These are phyloP conservation scores for Linanthus parryae DNA, from an alignment of 148 eudicot genomes.

Conservation along the genomic window DNA sequence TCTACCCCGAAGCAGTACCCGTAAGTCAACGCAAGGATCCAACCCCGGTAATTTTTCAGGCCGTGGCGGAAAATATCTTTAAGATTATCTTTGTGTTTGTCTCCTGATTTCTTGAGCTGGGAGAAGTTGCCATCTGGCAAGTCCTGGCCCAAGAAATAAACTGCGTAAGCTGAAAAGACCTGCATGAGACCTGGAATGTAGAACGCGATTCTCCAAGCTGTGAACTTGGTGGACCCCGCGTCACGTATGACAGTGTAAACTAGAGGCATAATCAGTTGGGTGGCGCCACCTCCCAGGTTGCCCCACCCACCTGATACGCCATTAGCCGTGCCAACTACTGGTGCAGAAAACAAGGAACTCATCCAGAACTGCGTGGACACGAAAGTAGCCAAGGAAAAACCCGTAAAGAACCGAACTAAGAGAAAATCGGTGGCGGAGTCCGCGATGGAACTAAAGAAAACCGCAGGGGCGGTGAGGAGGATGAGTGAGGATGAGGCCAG, in stretches of 20 bases:
- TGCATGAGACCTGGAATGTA: conserved; percentile 67
- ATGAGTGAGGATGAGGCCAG: conserved; percentile 61
- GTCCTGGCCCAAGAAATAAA: conserved; percentile 63
- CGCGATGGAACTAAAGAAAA: conserved; percentile 36
- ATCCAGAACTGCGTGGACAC: conserved; percentile 93
- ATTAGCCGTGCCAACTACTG: conserved; percentile 68
- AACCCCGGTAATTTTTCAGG: conserved; percentile 52
- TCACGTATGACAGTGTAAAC: conserved; percentile 40
- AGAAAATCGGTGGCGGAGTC: conserved; percentile 30
- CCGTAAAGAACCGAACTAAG: conserved; percentile 62
- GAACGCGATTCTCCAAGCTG: conserved; percentile 80
- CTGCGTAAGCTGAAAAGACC: conserved; percentile 42
- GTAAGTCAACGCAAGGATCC: conserved; percentile 69
- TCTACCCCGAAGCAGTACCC: conserved; percentile 90
- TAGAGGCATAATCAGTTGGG: conserved; percentile 81
- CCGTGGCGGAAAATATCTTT: conserved; percentile 32
- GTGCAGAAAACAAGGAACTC: conserved; percentile 84
- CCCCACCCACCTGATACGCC: conserved; percentile 91
- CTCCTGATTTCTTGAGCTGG: conserved; percentile 34
- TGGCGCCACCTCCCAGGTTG: conserved; percentile 82
- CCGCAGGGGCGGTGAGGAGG: conserved; percentile 68
- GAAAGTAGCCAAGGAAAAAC: conserved; percentile 83
- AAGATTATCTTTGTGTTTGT: conserved; percentile 44
- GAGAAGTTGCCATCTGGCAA: conserved; percentile 64
- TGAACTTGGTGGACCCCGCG: conserved; percentile 33